A percentile compares a stretch with the other conserved stretches of the same genome.
Conservation (phyloP, 495 filamentous ascomycete species). For the Penicillium waksmanii region DNA sequence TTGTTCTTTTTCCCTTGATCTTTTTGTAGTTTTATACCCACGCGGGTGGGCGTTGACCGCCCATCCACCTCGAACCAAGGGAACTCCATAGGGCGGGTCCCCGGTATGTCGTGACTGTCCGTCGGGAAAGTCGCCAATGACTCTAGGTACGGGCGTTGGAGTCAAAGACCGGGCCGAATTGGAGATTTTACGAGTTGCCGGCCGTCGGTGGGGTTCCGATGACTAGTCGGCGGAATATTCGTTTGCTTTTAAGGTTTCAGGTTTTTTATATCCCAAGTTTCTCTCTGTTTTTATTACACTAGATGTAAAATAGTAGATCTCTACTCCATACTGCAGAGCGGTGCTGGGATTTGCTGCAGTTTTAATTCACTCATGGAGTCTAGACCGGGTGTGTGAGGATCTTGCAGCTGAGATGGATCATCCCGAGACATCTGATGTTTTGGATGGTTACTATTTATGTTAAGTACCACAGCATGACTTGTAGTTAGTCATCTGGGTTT, state of each 20-base stretch:
- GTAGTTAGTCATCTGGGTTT: neutral
- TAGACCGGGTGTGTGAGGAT: constrained; percentile 1
- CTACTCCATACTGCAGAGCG: constrained; percentile 4
- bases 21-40: neutral
- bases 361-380: neutral
- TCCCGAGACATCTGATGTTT: neutral
- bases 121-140: neutral
- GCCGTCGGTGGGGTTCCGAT: constrained; percentile 5
- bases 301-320: constrained; percentile 3
- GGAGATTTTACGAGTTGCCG: neutral
- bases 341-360: neutral
- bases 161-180: constrained; percentile 3
- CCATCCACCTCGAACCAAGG: neutral
- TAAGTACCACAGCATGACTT: too few relatives aligned
- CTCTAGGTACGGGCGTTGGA: neutral
- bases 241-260: constrained; percentile 1
- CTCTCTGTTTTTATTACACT: neutral
- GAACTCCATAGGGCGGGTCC: neutral
- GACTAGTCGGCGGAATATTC: neutral
- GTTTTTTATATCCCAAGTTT: neutral
- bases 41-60: neutral
- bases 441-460: neutral
- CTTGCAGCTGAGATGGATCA: constrained; percentile 3
- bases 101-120: neutral
- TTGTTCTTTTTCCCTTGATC: too few relatives aligned